Percentiles rank a stretch among this genome's conserved stretches.
phyloP scores from a whole-genome alignment of 257 asterid species.

The Solanum infundibuliforme region DNA sequence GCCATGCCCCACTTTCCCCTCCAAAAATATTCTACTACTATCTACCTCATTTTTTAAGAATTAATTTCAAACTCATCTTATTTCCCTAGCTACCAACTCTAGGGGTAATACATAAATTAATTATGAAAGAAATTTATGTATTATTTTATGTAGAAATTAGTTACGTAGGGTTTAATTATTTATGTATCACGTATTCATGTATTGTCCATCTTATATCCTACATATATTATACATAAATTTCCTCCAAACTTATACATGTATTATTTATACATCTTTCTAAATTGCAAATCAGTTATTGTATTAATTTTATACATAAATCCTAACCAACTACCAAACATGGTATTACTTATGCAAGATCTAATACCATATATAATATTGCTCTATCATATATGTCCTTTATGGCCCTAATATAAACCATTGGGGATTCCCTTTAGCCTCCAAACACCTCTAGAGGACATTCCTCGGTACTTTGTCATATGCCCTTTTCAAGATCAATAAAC shows the following conservation, averaged over 20 bases:
- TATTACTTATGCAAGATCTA: background rate
- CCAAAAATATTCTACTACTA: background rate
- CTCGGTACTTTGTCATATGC: background rate
- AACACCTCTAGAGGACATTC: background rate
- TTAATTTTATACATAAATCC: no score
- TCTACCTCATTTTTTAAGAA: background rate
- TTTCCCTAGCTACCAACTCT: background rate
- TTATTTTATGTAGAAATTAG: no score
- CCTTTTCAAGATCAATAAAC: background rate
- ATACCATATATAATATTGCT: background rate
- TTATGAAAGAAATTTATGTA: no score
- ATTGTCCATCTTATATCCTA: background rate
- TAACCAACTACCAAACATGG: background rate
- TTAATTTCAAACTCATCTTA: background rate
- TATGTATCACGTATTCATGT: no score
- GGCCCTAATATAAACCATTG: background rate
- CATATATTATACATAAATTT: no score
- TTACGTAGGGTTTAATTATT: no score
- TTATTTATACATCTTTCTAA: no score
- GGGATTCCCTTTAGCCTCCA: background rate
- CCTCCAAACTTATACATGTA: no score
- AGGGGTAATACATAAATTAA: no score
- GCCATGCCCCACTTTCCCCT: background rate
- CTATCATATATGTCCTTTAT: background rate
- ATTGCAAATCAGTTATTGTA: no score